Evolutionary conservation across 495 filamentous ascomycete species (phyloP), one percentile per base, ranked within the genome.

Genomic region (Hypoxylon lienhwacheense): DNA sequence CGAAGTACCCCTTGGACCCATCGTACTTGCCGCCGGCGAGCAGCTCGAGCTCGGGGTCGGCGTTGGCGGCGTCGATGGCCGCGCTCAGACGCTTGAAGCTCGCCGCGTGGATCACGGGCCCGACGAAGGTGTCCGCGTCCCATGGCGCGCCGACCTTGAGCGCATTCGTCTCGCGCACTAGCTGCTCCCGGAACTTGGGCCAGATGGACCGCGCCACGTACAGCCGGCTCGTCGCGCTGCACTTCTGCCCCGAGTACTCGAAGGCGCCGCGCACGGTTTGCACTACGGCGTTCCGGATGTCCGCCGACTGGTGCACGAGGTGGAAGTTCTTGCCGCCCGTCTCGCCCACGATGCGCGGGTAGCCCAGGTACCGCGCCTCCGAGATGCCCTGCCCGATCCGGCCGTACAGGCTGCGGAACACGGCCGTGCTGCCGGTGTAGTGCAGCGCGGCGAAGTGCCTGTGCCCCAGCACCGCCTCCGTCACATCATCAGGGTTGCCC

Each of bases 281-380:
- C 34, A 86, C 74, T 7, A 83, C 87, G 20, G 90, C 89, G 59
- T 90, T 92, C 25, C 79, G 69, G 35, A 90, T 61, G 55, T 93
- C 86, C 26, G 90, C 89, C 3, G 81, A 84, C 4, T 74, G 53
- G 65, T 95, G 89, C 34, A 95, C 68, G 29, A 95, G 74, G 72
- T 92, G 90, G 77, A 91, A 95, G 72, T 95, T 95, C 81, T 95
- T 95, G 53, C 90, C 90, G 49, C 88, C 87, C 2, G 90, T 93
- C 76, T 95, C 89, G 47, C 85, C 89, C 11, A 92, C 87, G 24
- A 93, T 82, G 53, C 89, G 82, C 10, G 89, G 89, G 71, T 90
- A 95, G 34, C 82, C 79, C 47, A 77, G 74, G 66, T 91, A 95
- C 14, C 73, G 76, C 36, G 81, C 84, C 55, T 85, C 81, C 3